phyloP scores from a whole-genome alignment of 2,329 filamentous ascomycete genomes.

The Triangularia verruculosa region DNA sequence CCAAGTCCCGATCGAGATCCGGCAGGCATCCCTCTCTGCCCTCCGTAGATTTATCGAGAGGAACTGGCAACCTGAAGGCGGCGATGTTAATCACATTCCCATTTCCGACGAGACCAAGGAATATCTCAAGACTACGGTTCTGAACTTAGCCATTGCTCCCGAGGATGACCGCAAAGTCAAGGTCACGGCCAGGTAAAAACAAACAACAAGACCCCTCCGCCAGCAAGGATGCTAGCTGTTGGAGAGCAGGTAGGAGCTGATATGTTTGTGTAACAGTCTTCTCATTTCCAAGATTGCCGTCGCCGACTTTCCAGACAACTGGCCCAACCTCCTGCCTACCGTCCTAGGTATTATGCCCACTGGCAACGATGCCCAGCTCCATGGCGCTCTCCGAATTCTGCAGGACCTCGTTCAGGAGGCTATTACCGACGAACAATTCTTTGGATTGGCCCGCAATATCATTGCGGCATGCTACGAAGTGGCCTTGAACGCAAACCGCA shows the following conservation, averaged over 20 bases:
- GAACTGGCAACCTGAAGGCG: slow-evolving; percentile 77
- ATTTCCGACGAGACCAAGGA: slow-evolving; percentile 72
- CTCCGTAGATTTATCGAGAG: slow-evolving; percentile 80
- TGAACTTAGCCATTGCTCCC: slow-evolving; percentile 71
- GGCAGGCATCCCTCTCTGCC: slow-evolving; percentile 77
- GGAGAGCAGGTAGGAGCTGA: slow-evolving; percentile 3
- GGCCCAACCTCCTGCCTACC: slow-evolving; percentile 82
- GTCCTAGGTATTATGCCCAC: slow-evolving; percentile 74
- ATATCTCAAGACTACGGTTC: slow-evolving; percentile 67
- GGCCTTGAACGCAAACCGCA: slow-evolving; percentile 71
- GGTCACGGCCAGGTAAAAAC: slow-evolving; percentile 72
- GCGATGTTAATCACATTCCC: slow-evolving; percentile 62
- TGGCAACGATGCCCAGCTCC: slow-evolving; percentile 75
- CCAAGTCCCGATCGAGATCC: slow-evolving; percentile 68
- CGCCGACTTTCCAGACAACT: slow-evolving; percentile 89
- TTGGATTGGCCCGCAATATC: slow-evolving; percentile 80
- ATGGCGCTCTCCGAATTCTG: slow-evolving; percentile 85
- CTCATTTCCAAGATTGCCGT: slow-evolving; percentile 91
- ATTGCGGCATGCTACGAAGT: slow-evolving; percentile 81
- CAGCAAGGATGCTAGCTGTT: slow-evolving; percentile 29
- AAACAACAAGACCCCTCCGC: background rate
- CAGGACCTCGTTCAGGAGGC: slow-evolving; percentile 89
- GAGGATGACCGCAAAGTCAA: slow-evolving; percentile 84
- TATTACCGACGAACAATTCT: slow-evolving; percentile 93
- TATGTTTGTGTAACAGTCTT: slow-evolving; percentile 42